Conservation (phyloP, 176 grass and related monocot genomes). For the Areca catechu region DNA sequence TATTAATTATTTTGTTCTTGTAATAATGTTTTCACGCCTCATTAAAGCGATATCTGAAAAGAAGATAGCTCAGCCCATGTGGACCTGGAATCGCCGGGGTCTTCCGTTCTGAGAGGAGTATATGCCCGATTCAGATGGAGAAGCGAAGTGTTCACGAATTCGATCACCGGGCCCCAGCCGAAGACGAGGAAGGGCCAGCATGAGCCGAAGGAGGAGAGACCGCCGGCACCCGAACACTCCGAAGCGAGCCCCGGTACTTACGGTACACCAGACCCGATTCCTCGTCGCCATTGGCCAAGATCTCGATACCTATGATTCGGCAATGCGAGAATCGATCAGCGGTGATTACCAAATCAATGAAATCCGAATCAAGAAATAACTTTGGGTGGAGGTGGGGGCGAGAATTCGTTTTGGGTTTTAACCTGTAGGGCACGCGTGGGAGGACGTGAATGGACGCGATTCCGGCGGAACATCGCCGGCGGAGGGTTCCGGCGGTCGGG, state of each 20-base stretch:
- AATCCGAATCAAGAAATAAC: no score
- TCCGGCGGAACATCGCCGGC: no score
- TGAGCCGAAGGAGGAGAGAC: neutral
- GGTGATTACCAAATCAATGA: no score
- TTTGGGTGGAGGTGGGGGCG: no score
- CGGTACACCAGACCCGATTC: conserved; percentile 29
- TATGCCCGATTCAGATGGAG: conserved; percentile 25
- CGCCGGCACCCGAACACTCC: conserved; percentile 28
- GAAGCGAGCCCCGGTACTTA: conserved; percentile 33
- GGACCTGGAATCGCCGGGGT: conserved; percentile 39
- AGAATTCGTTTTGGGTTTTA: no score
- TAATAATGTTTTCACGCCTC: no score
- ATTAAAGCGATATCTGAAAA: no score
- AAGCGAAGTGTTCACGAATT: conserved; percentile 37
- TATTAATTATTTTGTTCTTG: no score
- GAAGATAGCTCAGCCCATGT: no score
- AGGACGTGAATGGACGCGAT: no score
- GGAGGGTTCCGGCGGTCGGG: no score
- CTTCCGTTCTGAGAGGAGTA: conserved; percentile 31
- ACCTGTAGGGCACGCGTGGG: no score
- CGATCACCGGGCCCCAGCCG: conserved; percentile 7
- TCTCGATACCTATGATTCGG: conserved; percentile 4
- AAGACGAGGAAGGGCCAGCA: conserved; percentile 15
- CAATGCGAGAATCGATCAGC: neutral
- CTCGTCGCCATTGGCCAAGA: conserved; percentile 31